Base-by-base conservation (phyloP, 208 protist genomes). In the Tetramitus jugosus region DNA sequence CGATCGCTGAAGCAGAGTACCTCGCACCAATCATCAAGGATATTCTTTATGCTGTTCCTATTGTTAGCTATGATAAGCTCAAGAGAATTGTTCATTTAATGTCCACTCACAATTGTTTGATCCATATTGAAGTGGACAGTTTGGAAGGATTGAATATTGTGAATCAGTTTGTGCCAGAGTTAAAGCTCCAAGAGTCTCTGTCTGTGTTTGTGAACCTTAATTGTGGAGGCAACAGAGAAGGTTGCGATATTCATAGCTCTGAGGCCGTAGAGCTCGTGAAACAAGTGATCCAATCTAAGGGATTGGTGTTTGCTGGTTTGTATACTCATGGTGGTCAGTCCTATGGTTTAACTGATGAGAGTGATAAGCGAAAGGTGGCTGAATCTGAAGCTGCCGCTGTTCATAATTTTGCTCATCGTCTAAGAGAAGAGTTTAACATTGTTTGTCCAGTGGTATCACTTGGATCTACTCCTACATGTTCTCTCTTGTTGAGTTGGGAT, bases 11-110 rank as follows among this genome's bases (percentile, higher is more conserved):
- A 49, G 72, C 76, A 35, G 13, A 81, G 10, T 82, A 64, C 49
- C 3, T 3, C 6, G 43, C 33, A 7, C n/a, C 10, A 20, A 3
- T 23, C 0, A 82, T 68, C n/a, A 45, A 53, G 17, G 79, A 82
- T 49, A 69, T 82, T 45, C 53, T 80, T 31, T 82, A 82, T 71
- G 79, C 76, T 31, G 79, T 82, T 29, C 68, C 79, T 42, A 77
- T 82, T 17, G 26, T 33, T 4, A 33, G 60, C 23, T 31, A 69
- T 33, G 0, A 79, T 10, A 79, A 77, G 26, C 20, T 68, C 8
- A 4, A 67, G 31, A 17, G 37, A 61, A n/a, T 67, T 35, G 7
- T 6, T 46, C 4, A 68, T 37, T 45, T 45, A 69, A 46, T 20
- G 39, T 14, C 23, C 40, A n/a, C 23, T 35, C 8, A 53, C 23